Evolutionary conservation across 257 asterid species (phyloP), one percentile per base, ranked within the genome.

Genomic region (Osmanthus fragrans): DNA sequence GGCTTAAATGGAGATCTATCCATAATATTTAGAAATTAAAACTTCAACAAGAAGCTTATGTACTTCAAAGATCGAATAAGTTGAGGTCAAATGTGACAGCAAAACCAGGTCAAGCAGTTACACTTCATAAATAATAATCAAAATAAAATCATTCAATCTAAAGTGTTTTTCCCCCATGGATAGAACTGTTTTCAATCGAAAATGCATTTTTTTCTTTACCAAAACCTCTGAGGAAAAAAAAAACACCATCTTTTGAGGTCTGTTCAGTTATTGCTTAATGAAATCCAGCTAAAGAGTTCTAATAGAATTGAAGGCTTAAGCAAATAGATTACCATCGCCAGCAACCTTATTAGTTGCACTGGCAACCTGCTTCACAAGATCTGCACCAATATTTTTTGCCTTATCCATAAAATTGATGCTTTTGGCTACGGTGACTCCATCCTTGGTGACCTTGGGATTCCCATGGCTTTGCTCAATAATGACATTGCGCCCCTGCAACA

Each of bases 331-430:
- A 94, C 98, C 98, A 86, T 94, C 98, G 33, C 98, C 98, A 68
- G 97, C 98, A 76, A 82, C 92, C 70, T 85, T 84, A 83, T 90
- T 94, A 72, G 98, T 94, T 23, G 98, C 96, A 81, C 85, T 86
- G 0, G 97, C 98, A 36, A 94, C 98, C 87, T 89, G 93, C 89
- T 94, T 94, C 88, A 94, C 94, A 54, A 92, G 92, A n/a, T 89
- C 88, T 29, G 98, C 98, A 65, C 98, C 98, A 34, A 90, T 6
- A 83, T 92, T 92, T 84, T 94, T 94, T 65, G 93, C 84, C 85
- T 85, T 94, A 39, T 92, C 87, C 51, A 85, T 60, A 73, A 94
- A 92, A n/a, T 71, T 87, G 74, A 94, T 89, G 87, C 96, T 90
- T 83, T 86, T 92, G 76, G 98, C 98, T 80, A 94, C 98, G 45